Evolutionary conservation across 805 yeast genomes (phyloP), one percentile per base, ranked within the genome.

Genomic region (Candida silvicultrix): DNA sequence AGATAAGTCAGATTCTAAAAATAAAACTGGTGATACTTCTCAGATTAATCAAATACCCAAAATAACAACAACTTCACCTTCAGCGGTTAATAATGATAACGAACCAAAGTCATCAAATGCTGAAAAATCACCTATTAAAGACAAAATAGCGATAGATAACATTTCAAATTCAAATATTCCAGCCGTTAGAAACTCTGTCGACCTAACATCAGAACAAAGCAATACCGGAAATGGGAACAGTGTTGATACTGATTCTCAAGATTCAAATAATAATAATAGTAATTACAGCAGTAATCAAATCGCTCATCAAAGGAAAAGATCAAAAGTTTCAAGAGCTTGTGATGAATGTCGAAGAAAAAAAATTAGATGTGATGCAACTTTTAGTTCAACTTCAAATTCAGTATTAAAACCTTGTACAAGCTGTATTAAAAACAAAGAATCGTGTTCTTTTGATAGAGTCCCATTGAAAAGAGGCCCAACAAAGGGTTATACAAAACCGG

Each of bases 391-490:
- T 5, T 69, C 75, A 18, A 75, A 67, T 53, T 65, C 67, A 10
- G 73, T 80, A n/a, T 66, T 73, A 34, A 73, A 71, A 48, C 61
- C 71, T 2, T 85, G 95, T 60, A 65, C 81, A 14, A 81, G 77
- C 51, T 85, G 95, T 62, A 58, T 65, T 15, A 80, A 78, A 57
- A 78, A 72, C 54, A 73, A 71, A 41, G 89, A 83, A 41, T 59
- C 57, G 2, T 85, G 95, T 60, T 70, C 83, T 2, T 85, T 84
- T 59, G 81, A 82, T 20, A 68, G 92, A 42, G 73, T 81, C 2
- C 95, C 90, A 0, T 60, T 85, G 59, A 85, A 85, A 55, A 66
- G 95, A 53, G 95, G 95, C 0, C 95, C 95, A 0, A 73, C 84
- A 1, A 85, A 84, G 56, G 92, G 92, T 1, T 82, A 78, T 52